Evolutionary conservation across 306 rosid species (phyloP).

Genomic region (Senna tora): DNA sequence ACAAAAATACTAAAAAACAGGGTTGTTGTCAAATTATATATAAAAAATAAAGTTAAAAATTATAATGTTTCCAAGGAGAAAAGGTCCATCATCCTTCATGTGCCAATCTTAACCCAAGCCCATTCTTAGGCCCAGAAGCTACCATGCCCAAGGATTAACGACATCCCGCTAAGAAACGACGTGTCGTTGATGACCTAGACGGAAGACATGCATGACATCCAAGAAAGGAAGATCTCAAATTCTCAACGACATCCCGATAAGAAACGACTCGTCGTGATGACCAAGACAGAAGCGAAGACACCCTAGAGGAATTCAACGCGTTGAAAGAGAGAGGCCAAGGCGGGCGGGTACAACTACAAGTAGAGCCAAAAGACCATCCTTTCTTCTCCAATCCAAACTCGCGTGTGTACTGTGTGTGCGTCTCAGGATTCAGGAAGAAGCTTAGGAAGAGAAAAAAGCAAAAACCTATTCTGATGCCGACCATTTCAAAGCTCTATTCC

Average conservation of each 20-base stretch:
- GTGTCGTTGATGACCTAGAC: no score
- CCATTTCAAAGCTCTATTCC: constrained; percentile 56
- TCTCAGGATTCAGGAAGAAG: background rate
- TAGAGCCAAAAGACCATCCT: background rate
- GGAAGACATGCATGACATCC: no score
- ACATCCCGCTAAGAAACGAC: no score
- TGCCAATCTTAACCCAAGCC: no score
- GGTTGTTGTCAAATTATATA: no score
- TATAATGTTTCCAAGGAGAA: no score
- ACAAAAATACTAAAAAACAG: no score
- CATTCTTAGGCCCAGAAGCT: no score
- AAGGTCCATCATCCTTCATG: no score
- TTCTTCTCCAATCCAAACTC: background rate
- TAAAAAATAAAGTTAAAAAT: no score
- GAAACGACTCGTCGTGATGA: background rate
- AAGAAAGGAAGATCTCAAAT: background rate
- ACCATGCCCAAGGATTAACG: no score
- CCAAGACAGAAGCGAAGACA: background rate
- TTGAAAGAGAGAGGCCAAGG: background rate
- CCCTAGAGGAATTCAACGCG: background rate
- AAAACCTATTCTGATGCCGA: constrained; percentile 55
- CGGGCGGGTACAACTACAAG: background rate
- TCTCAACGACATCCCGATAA: background rate
- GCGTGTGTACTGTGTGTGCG: background rate
- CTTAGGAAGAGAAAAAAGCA: constrained; percentile 5